Percentiles rank a stretch among this genome's conserved stretches.
Conservation (phyloP, 768 basidiomycete species). For the Tubosaeta sp. region DNA sequence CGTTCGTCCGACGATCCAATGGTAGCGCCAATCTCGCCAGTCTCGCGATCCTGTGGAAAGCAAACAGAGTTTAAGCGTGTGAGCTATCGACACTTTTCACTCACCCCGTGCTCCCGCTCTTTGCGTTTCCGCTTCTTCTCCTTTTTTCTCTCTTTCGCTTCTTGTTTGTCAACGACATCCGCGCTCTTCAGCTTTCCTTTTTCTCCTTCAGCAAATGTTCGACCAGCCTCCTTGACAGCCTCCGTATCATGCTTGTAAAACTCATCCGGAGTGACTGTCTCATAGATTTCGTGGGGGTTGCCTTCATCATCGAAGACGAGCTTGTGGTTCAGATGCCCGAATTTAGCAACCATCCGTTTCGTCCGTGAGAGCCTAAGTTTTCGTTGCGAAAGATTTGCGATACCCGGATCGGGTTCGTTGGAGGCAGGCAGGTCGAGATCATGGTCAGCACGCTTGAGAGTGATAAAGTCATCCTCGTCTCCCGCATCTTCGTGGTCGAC, state of each 20-base stretch:
- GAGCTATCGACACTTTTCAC: not conserved
- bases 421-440: slow-evolving; percentile 57
- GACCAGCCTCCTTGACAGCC: slow-evolving; percentile 62
- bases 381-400: slow-evolving; percentile 74
- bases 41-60: slow-evolving; percentile 23
- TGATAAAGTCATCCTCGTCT: slow-evolving; percentile 81
- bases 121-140: slow-evolving; percentile 94
- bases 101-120: slow-evolving; percentile 54
- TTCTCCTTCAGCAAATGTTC: slow-evolving; percentile 70
- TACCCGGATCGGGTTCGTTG: slow-evolving; percentile 31
- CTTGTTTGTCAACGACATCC: slow-evolving; percentile 73
- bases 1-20: slow-evolving; percentile 41
- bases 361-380: slow-evolving; percentile 72
- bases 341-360: slow-evolving; percentile 66
- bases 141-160: slow-evolving; percentile 81
- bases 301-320: slow-evolving; percentile 91
- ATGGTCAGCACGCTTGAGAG: slow-evolving; percentile 89
- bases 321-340: slow-evolving; percentile 59
- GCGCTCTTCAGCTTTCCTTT: slow-evolving; percentile 62
- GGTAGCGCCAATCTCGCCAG: slow-evolving; percentile 18
- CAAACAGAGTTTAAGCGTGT: too few species aligned
- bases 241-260: slow-evolving; percentile 63
- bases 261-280: slow-evolving; percentile 72
- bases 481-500: slow-evolving; percentile 58
- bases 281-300: slow-evolving; percentile 73